phyloP scores from a whole-genome alignment of 2,329 filamentous ascomycete genomes.

The Pseudocercospora macadamiae region DNA sequence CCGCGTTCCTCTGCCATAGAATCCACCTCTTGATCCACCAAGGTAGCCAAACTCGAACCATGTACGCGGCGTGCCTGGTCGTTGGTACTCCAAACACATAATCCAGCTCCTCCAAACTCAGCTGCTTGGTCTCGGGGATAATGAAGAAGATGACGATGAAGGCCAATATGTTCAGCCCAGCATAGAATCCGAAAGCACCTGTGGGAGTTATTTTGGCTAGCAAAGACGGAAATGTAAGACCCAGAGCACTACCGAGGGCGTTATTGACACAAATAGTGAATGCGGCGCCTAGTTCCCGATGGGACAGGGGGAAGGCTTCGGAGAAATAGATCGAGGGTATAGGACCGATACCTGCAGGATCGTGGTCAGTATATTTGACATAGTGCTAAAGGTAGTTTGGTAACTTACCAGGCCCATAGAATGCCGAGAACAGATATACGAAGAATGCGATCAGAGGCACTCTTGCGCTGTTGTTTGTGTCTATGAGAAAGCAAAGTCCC shows the following conservation, averaged over 20 bases:
- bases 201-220: conserved; percentile 52
- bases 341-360: conserved; percentile 31
- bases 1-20: conserved; percentile 7
- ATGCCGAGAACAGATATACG: conserved; percentile 35
- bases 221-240: conserved; percentile 54
- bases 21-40: conserved; percentile 15
- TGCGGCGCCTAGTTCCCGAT: conserved; percentile 36
- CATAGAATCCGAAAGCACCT: conserved; percentile 66
- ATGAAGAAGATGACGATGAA: conserved; percentile 67
- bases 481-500: conserved; percentile 58
- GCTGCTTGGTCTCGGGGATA: conserved; percentile 49
- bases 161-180: conserved; percentile 60
- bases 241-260: conserved; percentile 55
- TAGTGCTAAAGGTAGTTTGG: conserved; percentile 11
- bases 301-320: conserved; percentile 39
- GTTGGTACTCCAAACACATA: conserved; percentile 45
- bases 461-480: conserved; percentile 36
- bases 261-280: conserved; percentile 37
- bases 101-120: conserved; percentile 51
- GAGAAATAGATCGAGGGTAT: conserved; percentile 39
- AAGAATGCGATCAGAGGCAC: conserved; percentile 39
- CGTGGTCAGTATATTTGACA: neutral
- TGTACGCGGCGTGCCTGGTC: conserved; percentile 13
- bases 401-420: conserved; percentile 32
- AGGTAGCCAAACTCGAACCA: conserved; percentile 10